A percentile compares a stretch with the other conserved stretches of the same genome.
These are phyloP conservation scores for Harrya chromipes DNA, from an alignment of 768 basidiomycete genomes.

Conservation along the genomic window DNA sequence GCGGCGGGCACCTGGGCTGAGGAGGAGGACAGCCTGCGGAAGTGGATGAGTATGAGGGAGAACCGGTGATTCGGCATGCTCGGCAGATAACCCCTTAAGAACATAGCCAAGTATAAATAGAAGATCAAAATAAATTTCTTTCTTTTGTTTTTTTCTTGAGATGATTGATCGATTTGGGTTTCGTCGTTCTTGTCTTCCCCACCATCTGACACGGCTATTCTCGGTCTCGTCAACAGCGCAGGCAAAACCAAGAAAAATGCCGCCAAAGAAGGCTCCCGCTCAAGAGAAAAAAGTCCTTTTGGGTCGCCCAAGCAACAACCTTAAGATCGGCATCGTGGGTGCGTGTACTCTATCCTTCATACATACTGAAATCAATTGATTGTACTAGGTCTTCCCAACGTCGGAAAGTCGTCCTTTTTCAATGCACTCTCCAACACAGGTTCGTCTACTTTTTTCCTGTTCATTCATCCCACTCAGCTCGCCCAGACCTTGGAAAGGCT, in stretches of 20 bases:
- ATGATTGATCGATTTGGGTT: conserved; percentile 38
- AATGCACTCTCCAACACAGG: conserved; percentile 92
- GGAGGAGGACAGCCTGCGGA: background rate
- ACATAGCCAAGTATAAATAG: conserved; percentile 2
- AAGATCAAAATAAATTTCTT: background rate
- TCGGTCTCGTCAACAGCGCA: conserved; percentile 37
- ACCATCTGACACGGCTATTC: conserved; percentile 26
- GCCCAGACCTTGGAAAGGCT: conserved; percentile 81
- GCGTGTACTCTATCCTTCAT: conserved; percentile 34
- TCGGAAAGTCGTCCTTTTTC: conserved; percentile 99
- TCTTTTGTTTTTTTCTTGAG: conserved; percentile 8
- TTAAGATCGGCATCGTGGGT: conserved; percentile 99
- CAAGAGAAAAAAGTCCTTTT: conserved; percentile 84
- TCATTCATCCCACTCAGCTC: conserved; percentile 3
- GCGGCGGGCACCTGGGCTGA: conserved; percentile 4
- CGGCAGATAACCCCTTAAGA: conserved; percentile 21
- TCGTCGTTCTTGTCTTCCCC: conserved; percentile 13
- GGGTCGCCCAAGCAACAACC: conserved; percentile 92
- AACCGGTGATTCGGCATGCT: too few species aligned
- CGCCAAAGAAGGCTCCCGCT: conserved; percentile 79
- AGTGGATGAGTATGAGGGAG: background rate
- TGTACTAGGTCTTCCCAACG: conserved; percentile 80
- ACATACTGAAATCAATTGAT: conserved; percentile 3
- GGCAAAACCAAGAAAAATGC: conserved; percentile 68
- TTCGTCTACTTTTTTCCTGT: conserved; percentile 31